Evolutionary conservation across 768 basidiomycete species (phyloP).

Genomic region (Pulveroboletus sp.): DNA sequence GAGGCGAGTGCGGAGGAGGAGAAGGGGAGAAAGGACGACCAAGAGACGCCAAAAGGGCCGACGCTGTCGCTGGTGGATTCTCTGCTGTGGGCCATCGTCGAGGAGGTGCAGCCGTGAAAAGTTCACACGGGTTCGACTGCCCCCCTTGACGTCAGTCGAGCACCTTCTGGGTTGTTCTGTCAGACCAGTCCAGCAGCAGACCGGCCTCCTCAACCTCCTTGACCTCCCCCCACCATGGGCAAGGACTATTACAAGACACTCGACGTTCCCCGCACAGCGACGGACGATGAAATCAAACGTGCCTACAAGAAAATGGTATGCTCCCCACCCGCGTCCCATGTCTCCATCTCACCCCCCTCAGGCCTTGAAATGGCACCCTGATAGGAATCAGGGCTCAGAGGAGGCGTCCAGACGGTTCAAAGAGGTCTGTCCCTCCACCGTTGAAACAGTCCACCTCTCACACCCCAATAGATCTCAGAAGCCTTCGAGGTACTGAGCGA

Average conservation of each 20-base stretch:
- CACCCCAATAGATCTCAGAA: slow-evolving; percentile 66
- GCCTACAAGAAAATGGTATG: slow-evolving; percentile 92
- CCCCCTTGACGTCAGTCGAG: slow-evolving; percentile 28
- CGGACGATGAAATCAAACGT: slow-evolving; percentile 85
- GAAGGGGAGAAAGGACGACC: slow-evolving; percentile 66
- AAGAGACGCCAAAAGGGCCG: slow-evolving; percentile 41
- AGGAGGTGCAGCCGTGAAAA: neutral
- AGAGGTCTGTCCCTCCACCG: slow-evolving; percentile 48
- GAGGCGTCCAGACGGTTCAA: slow-evolving; percentile 89
- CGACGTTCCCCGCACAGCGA: slow-evolving; percentile 66
- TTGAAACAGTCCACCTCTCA: neutral
- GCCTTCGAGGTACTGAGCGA: slow-evolving; percentile 95
- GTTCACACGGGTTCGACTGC: neutral
- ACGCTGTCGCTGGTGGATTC: slow-evolving; percentile 10
- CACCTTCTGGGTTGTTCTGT: slow-evolving; percentile 31
- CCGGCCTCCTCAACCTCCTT: neutral
- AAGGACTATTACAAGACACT: slow-evolving; percentile 86
- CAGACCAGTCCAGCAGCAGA: no score
- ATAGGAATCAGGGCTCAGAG: slow-evolving; percentile 82
- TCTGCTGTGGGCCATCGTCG: slow-evolving; percentile 14
- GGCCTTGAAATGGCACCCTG: slow-evolving; percentile 95
- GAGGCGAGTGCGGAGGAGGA: slow-evolving; percentile 56
- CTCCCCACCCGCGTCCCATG: neutral
- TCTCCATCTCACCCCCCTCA: slow-evolving; percentile 21
- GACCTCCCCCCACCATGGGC: slow-evolving; percentile 43